These are phyloP conservation scores for Vitis hybrid DNA, from an alignment of 177 flowering plant genomes.

Conservation along the genomic window DNA sequence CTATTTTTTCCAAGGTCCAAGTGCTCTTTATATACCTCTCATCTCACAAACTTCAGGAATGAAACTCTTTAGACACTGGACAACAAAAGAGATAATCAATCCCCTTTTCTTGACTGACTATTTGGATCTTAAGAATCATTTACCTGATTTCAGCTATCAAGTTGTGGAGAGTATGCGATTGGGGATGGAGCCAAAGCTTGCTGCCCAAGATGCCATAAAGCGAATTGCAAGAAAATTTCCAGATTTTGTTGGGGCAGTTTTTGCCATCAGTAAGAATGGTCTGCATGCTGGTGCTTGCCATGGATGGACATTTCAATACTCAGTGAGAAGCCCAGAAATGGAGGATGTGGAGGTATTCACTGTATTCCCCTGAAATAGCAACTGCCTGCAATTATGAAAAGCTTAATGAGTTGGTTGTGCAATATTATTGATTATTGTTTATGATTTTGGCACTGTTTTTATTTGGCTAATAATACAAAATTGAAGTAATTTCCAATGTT, in stretches of 20 bases:
- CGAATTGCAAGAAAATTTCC: constrained; percentile 79
- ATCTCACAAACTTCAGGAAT: no score
- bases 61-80: no score
- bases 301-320: constrained; percentile 95
- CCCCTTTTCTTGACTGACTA: background rate
- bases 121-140: background rate
- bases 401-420: no score
- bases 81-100: background rate
- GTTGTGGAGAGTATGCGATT: constrained; percentile 93
- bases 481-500: no score
- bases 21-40: no score
- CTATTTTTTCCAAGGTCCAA: no score
- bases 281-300: constrained; percentile 91
- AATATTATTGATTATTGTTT: no score
- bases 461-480: no score
- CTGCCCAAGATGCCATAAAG: constrained; percentile 80
- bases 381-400: no score
- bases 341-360: constrained; percentile 75
- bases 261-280: constrained; percentile 75
- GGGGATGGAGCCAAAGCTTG: constrained; percentile 83
- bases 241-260: constrained; percentile 82
- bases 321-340: constrained; percentile 65
- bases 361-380: constrained; percentile 46
- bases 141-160: constrained; percentile 66
- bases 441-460: no score